Percentiles rank a stretch among this genome's conserved stretches.
phyloP scores from a whole-genome alignment of 768 basidiomycete species.

The Suillus spraguei region DNA sequence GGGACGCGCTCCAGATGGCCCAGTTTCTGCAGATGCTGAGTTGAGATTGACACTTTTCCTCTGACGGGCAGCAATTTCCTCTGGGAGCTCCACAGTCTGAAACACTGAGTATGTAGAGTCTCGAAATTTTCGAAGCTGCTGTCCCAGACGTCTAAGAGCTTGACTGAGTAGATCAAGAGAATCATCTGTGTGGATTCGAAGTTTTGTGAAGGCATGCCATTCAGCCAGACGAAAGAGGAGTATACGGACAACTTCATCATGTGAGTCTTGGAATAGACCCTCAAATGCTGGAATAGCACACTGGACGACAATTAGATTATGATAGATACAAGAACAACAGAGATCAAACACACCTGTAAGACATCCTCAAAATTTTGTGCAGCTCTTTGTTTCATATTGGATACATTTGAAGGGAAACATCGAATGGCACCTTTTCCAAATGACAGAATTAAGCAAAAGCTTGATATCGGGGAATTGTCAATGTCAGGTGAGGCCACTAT shows the following conservation, averaged over 20 bases:
- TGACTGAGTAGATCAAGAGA: not conserved
- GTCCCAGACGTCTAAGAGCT: not conserved
- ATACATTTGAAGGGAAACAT: slow-evolving; percentile 36
- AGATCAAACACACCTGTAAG: slow-evolving; percentile 14
- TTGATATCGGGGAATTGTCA: slow-evolving; percentile 2
- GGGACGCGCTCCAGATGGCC: not conserved
- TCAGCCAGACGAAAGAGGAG: slow-evolving; percentile 24
- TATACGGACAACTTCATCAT: slow-evolving; percentile 24
- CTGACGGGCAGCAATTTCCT: slow-evolving; percentile 20
- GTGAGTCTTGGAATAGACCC: slow-evolving; percentile 32
- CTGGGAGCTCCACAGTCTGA: slow-evolving; percentile 24
- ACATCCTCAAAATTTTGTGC: slow-evolving; percentile 17
- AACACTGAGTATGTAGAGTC: slow-evolving; percentile 1
- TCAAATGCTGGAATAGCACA: slow-evolving; percentile 43
- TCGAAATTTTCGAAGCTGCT: not conserved
- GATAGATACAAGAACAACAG: not conserved
- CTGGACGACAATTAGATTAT: slow-evolving; percentile 17
- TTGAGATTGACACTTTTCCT: slow-evolving; percentile 3
- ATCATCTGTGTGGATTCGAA: slow-evolving; percentile 9
- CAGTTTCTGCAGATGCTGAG: not conserved
- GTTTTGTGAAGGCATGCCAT: slow-evolving; percentile 20
- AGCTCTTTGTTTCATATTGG: slow-evolving; percentile 38
- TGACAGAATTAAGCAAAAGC: slow-evolving; percentile 17
- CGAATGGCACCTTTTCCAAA: slow-evolving; percentile 36
- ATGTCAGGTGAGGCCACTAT: not conserved